phyloP scores from a whole-genome alignment of 768 basidiomycete genomes.

The Trametes elegans region DNA sequence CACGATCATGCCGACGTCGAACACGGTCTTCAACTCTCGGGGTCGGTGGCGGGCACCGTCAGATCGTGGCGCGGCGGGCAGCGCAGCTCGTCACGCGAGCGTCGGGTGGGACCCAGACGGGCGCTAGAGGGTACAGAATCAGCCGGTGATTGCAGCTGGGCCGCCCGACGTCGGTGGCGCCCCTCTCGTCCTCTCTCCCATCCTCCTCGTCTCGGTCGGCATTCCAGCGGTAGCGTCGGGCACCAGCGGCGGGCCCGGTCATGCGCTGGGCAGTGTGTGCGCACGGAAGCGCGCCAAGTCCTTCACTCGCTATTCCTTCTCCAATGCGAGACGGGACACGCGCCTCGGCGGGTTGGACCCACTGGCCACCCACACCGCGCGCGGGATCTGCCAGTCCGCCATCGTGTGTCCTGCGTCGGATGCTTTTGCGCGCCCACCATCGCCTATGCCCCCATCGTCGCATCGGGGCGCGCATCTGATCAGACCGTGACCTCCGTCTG shows the following conservation, averaged over 20 bases:
- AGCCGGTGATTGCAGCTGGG: background rate
- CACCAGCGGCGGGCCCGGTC: background rate
- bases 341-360: background rate
- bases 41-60: background rate
- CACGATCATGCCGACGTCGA: conserved; percentile 3
- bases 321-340: background rate
- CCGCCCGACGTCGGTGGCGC: conserved; percentile 6
- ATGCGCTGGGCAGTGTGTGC: background rate
- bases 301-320: background rate
- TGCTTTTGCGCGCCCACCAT: background rate
- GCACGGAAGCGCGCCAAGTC: background rate
- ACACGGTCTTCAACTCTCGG: background rate
- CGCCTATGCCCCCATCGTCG: background rate
- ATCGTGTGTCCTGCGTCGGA: background rate
- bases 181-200: background rate
- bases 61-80: background rate
- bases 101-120: background rate
- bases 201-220: background rate
- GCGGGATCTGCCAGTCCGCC: background rate
- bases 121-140: conserved; percentile 1
- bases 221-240: background rate
- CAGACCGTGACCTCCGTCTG: background rate
- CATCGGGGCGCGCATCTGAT: conserved; percentile 3
- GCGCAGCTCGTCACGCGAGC: background rate
- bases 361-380: background rate